A percentile compares a stretch with the other conserved stretches of the same genome.
phyloP scores from a whole-genome alignment of 345 rosid genomes.

The Cochlearia excelsa region DNA sequence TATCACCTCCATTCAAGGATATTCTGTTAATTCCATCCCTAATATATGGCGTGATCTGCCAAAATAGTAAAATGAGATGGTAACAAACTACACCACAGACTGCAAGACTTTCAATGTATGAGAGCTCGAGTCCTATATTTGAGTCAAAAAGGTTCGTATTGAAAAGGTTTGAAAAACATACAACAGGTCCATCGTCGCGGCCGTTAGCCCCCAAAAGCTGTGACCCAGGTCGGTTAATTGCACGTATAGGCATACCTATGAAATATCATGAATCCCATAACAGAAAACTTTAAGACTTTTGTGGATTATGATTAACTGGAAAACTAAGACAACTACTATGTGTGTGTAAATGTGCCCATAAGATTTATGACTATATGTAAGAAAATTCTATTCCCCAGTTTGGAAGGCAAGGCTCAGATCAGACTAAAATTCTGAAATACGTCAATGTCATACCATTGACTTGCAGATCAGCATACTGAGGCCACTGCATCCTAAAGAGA shows the following conservation, averaged over 20 bases:
- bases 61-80: conserved; percentile 10
- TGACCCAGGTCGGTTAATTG: conserved; percentile 82
- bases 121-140: not conserved
- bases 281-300: not conserved
- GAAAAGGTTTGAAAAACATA: conserved; percentile 41
- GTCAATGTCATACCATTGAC: conserved; percentile 69
- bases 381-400: conserved; percentile 7
- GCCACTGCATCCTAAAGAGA: conserved; percentile 99
- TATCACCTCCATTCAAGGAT: not conserved
- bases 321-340: not conserved
- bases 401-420: conserved; percentile 1
- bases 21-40: conserved; percentile 42
- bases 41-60: conserved; percentile 51
- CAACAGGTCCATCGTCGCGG: conserved; percentile 97
- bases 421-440: conserved; percentile 6
- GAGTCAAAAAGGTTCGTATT: conserved; percentile 6
- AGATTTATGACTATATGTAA: conserved; percentile 7
- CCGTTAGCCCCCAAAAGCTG: conserved; percentile 91
- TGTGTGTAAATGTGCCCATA: not conserved
- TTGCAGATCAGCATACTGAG: conserved; percentile 85
- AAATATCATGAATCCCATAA: conserved; percentile 9
- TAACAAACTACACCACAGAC: not conserved
- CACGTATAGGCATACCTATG: conserved; percentile 68
- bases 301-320: not conserved
- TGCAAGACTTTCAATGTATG: not conserved